Conservation (phyloP, 2,329 filamentous ascomycete species). For the Ascomycota sp. region DNA sequence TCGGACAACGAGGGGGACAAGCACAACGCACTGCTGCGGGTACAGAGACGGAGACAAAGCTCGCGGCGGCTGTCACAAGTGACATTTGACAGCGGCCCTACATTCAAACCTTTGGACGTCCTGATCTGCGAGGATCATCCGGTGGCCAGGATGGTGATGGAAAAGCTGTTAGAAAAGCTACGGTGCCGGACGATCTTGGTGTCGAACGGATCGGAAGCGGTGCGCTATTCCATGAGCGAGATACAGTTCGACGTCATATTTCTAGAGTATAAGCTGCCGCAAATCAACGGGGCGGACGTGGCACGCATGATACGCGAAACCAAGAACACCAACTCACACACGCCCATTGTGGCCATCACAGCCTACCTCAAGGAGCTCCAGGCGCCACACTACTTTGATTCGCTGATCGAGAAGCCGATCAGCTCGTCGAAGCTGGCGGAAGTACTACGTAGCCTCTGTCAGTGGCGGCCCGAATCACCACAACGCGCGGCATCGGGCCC, state of each 20-base stretch:
- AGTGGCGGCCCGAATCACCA: conserved; percentile 66
- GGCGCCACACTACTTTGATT: conserved; percentile 88
- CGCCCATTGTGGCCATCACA: conserved; percentile 88
- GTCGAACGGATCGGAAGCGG: conserved; percentile 73
- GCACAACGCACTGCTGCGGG: conserved; percentile 72
- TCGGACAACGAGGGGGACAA: conserved; percentile 94
- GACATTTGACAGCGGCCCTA: conserved; percentile 61
- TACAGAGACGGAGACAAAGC: conserved; percentile 85
- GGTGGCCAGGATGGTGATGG: conserved; percentile 96
- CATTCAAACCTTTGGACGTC: conserved; percentile 80
- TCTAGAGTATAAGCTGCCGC: conserved; percentile 87
- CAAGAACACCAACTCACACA: conserved; percentile 83
- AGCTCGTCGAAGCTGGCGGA: conserved; percentile 82
- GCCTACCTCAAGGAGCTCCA: conserved; percentile 96
- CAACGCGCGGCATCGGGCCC: conserved; percentile 21
- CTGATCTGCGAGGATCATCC: conserved; percentile 96
- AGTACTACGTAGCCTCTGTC: conserved; percentile 68
- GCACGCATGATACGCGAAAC: conserved; percentile 96
- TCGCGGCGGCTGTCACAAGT: conserved; percentile 88
- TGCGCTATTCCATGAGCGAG: conserved; percentile 85
- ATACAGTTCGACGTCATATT: conserved; percentile 98
- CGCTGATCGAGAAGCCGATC: conserved; percentile 88
- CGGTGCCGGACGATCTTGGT: conserved; percentile 88
- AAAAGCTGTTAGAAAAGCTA: conserved; percentile 85
- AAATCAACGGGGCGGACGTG: conserved; percentile 87